These are phyloP conservation scores for Austroboletus eburneus DNA, from an alignment of 768 basidiomycete genomes.

Conservation along the genomic window DNA sequence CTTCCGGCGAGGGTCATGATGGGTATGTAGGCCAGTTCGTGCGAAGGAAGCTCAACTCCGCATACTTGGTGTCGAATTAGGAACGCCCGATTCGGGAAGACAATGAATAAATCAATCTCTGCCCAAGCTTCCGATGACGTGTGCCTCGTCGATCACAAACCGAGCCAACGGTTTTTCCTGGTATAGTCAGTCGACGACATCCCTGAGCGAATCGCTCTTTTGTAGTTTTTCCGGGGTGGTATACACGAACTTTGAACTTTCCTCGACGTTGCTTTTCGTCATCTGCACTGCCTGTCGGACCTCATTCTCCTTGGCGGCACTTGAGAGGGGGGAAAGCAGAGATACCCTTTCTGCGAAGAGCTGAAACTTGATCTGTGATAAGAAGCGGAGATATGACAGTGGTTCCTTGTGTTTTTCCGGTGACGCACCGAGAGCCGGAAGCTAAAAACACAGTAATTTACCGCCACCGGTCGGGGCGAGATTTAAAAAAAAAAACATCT, in stretches of 20 bases:
- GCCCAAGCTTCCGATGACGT: constrained; percentile 93
- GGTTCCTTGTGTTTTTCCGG: constrained; percentile 71
- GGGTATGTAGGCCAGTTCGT: constrained; percentile 73
- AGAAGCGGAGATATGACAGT: constrained; percentile 91
- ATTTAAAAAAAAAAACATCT: constrained; percentile 92
- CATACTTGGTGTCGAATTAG: constrained; percentile 48
- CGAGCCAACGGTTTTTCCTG: constrained; percentile 59
- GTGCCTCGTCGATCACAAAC: constrained; percentile 96
- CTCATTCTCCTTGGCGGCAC: constrained; percentile 42
- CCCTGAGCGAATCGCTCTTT: constrained; percentile 52
- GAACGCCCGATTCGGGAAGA: constrained; percentile 51
- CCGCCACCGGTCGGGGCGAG: constrained; percentile 97
- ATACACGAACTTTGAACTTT: constrained; percentile 70
- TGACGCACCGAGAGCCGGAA: constrained; percentile 81
- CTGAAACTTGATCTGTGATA: constrained; percentile 84
- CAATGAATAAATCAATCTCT: constrained; percentile 88
- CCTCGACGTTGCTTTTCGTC: constrained; percentile 34
- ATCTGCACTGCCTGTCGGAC: constrained; percentile 40
- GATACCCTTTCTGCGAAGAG: constrained; percentile 59
- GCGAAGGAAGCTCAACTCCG: constrained; percentile 62
- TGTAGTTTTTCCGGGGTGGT: constrained; percentile 89
- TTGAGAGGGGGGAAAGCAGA: constrained; percentile 68
- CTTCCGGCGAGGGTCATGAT: constrained; percentile 98
- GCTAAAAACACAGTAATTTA: constrained; percentile 84
- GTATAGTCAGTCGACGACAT: constrained; percentile 57